A percentile compares a stretch with the other conserved stretches of the same genome.
Conservation (phyloP, 768 basidiomycete species). For the Leucocoprinus sp. region DNA sequence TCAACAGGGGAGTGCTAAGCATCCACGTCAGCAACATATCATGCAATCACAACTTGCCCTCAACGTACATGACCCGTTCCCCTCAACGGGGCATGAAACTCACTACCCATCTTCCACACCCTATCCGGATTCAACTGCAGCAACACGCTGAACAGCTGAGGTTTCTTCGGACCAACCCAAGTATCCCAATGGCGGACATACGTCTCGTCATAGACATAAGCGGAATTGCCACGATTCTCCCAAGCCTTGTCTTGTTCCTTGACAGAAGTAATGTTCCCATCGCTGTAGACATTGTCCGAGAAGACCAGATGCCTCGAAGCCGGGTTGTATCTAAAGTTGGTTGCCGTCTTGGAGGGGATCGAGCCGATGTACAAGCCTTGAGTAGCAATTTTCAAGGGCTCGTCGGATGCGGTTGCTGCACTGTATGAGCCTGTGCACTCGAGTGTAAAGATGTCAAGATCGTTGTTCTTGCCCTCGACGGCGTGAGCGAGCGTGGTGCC, state of each 20-base stretch:
- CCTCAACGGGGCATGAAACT: conserved; percentile 52
- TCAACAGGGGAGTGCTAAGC: conserved; percentile 65
- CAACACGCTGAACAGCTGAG: conserved; percentile 64
- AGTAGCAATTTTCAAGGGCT: conserved; percentile 26
- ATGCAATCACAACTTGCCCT: neutral
- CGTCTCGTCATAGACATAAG: conserved; percentile 58
- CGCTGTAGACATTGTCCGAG: conserved; percentile 73
- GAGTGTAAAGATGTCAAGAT: conserved; percentile 52
- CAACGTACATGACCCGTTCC: conserved; percentile 62
- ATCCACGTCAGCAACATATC: neutral
- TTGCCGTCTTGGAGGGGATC: conserved; percentile 58
- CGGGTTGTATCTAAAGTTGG: conserved; percentile 62
- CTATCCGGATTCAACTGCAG: conserved; percentile 39
- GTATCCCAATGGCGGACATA: conserved; percentile 75
- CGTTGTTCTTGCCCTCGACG: conserved; percentile 41
- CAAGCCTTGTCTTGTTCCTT: conserved; percentile 63
- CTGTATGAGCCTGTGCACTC: conserved; percentile 38
- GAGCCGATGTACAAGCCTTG: conserved; percentile 46
- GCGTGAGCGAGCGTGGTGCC: conserved; percentile 63
- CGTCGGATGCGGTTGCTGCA: conserved; percentile 16
- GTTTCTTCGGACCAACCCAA: conserved; percentile 67
- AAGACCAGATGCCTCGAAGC: conserved; percentile 66
- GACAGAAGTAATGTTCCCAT: conserved; percentile 64
- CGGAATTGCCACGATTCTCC: conserved; percentile 65
- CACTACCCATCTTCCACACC: conserved; percentile 44